Conservation (phyloP, 2,329 filamentous ascomycete species). For the Diaporthe vexans region DNA sequence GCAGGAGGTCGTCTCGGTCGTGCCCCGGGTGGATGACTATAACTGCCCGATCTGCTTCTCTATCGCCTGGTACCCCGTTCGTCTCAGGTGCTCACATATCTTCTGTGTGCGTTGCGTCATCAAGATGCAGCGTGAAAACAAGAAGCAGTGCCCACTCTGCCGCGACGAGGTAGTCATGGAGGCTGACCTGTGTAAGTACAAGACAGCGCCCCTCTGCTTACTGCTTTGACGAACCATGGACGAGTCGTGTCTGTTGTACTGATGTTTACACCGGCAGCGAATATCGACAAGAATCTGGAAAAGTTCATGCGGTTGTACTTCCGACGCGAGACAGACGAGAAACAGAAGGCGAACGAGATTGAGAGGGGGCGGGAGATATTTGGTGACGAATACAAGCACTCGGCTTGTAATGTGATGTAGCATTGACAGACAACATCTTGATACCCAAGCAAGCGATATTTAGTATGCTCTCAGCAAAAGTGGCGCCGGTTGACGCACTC, state of each 20-base stretch:
- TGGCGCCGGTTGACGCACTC: background rate
- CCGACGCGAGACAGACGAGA: slow-evolving; percentile 76
- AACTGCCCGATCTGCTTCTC: slow-evolving; percentile 84
- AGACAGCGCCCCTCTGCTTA: too few species aligned
- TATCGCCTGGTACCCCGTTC: slow-evolving; percentile 86
- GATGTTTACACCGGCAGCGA: slow-evolving; percentile 59
- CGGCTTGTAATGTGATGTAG: slow-evolving; percentile 60
- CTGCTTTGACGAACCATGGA: background rate
- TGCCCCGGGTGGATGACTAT: slow-evolving; percentile 89
- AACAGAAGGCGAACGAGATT: slow-evolving; percentile 79
- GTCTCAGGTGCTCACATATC: slow-evolving; percentile 79
- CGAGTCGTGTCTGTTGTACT: background rate
- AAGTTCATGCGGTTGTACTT: slow-evolving; percentile 83
- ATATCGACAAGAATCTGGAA: slow-evolving; percentile 77
- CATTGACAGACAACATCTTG: slow-evolving; percentile 1
- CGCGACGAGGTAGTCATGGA: slow-evolving; percentile 78
- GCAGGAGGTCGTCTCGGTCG: slow-evolving; percentile 77
- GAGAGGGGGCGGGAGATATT: slow-evolving; percentile 82
- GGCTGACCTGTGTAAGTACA: slow-evolving; percentile 73
- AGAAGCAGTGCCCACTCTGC: slow-evolving; percentile 82
- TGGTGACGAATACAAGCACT: slow-evolving; percentile 73
- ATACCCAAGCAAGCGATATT: slow-evolving; percentile 38
- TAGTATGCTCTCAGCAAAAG: slow-evolving; percentile 30
- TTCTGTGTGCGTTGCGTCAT: slow-evolving; percentile 90
- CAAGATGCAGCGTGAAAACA: slow-evolving; percentile 79